Base-by-base conservation (phyloP, 345 rosid genomes). In the Citropsis articulata region DNA sequence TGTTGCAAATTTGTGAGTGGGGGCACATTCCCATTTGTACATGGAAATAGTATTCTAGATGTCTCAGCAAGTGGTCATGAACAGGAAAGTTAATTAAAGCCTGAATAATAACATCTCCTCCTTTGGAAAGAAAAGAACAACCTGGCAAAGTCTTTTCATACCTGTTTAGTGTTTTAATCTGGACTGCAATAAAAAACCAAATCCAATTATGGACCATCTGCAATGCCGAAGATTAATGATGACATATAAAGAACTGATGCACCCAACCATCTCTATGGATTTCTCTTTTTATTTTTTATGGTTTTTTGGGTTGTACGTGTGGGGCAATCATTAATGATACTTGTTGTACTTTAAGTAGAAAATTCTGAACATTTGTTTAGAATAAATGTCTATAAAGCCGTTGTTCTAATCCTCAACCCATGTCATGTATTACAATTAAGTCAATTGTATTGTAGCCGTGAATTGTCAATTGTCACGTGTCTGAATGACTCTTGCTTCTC, bases 401-500 rank as follows among this genome's bases (percentile, higher is more conserved):
- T n/a, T 27, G 31, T 28, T 66, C 69, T 66, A 21, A 33, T 25
- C 27, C 7, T 31, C 22, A 45, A 25, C 28, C 8, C 7, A 21
- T 9, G 8, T 45, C 2, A 8, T 18, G 3, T 28, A 6, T 28
- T 18, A 28, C 9, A 24, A 14, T 74, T 18, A 19, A 8, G 36
- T 8, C 18, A 42, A 38, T 16, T 19, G 36, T 56, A 62, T 55
- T 31, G 30, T 72, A 30, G 42, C 5, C 12, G 21, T 31, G 18
- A 45, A 45, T 45, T 33, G 55, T 33, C 27, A 9, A 53, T 73
- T 10, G 55, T 53, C 61, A 38, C 59, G 21, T 59, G 55, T 38
- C 27, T 57, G 67, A 12, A 50, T 63, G 18, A 57, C 57, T 24
- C 59, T 38, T 75, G 14, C 71, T 64, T 72, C 30, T 72, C 88